Base-by-base conservation (phyloP, 2,329 filamentous ascomycete genomes). In the Pleoardoris graminearum region DNA sequence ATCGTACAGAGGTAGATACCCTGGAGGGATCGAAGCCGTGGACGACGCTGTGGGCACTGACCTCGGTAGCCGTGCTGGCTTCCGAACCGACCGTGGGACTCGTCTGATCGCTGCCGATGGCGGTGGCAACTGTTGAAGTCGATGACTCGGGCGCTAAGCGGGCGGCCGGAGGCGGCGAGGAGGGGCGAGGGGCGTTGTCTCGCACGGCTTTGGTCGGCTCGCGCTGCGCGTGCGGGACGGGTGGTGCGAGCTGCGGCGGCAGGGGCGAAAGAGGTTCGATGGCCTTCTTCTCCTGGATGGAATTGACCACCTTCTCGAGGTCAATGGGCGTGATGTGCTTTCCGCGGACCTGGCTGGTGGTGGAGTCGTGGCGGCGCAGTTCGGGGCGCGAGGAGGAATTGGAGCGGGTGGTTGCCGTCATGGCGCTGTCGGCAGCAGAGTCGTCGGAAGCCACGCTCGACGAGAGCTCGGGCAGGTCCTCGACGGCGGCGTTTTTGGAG, bases 271-370 rank as follows among this genome's bases (percentile, higher is more conserved):
- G 73, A 4, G 83, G 83, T 65, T 83, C 79, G 19, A 93, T 79
- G 39, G 82, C 82, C 73, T 86, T 85, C 75, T 90, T 91, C 75
- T 94, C 88, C 74, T 95, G 90, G 70, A 97, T 97, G 33, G 88
- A 91, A 51, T 89, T 85, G 36, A 97, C 90, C 84, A 97, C 95
- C 78, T 95, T 95, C 75, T 96, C 91, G 25, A 97, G 82, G 65
- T 94, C 90, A 67, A 90, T 84, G 6, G 93, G 91, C n/a, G 91
- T 95, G 62, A 97, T 93, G 76, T 96, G 92, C 67, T 90, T 88
- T 59, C 86, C 87, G 59, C 88, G 85, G 69, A 87, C 89, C 54
- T 89, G 83, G 72, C 83, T 82, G 70, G 68, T 83, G 66, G 81
- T 86, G 10, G 88, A 92, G 70, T 92, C 89, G 65, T 87, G 82